Percentiles rank a stretch among this genome's conserved stretches.
These are phyloP conservation scores for Straminergon stramineum DNA, from an alignment of 225 moss, liverwort and hornwort genomes.

Conservation along the genomic window DNA sequence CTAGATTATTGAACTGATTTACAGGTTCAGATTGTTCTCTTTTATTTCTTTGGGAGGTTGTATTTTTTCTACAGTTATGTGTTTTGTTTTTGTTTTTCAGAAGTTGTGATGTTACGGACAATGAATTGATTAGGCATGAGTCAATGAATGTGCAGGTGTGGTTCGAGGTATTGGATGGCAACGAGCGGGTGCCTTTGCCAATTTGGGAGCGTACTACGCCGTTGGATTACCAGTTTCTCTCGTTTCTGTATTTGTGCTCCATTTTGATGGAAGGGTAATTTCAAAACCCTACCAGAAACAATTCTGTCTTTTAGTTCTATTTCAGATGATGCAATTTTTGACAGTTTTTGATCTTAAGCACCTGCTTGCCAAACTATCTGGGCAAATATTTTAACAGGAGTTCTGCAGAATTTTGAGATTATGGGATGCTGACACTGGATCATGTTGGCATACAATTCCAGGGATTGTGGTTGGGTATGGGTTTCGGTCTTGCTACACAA, in stretches of 20 bases:
- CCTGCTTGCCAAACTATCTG: neutral
- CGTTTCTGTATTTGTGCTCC: constrained; percentile 10
- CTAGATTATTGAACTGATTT: neutral
- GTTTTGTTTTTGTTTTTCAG: neutral
- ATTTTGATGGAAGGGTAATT: constrained; percentile 24
- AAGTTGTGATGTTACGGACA: neutral
- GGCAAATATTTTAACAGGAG: neutral
- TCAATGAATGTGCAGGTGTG: constrained; percentile 25
- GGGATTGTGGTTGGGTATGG: constrained; percentile 56
- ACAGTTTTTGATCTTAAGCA: neutral
- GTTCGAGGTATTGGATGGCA: constrained; percentile 54
- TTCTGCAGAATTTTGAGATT: neutral
- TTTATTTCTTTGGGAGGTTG: neutral
- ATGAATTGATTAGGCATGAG: neutral
- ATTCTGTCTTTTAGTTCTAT: neutral
- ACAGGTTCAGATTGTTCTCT: neutral
- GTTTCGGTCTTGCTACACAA: constrained; percentile 22
- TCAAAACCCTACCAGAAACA: neutral
- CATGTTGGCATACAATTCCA: neutral
- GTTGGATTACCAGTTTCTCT: constrained; percentile 38
- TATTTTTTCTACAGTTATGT: neutral
- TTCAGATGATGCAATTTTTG: neutral
- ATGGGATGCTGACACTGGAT: neutral
- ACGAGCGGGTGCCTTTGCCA: constrained; percentile 36
- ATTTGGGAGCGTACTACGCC: constrained; percentile 48